These are phyloP conservation scores for baker's yeast (Saccharomyces cerevisiae) DNA, from an alignment of 805 yeast genomes.

Conservation along the genomic window DNA sequence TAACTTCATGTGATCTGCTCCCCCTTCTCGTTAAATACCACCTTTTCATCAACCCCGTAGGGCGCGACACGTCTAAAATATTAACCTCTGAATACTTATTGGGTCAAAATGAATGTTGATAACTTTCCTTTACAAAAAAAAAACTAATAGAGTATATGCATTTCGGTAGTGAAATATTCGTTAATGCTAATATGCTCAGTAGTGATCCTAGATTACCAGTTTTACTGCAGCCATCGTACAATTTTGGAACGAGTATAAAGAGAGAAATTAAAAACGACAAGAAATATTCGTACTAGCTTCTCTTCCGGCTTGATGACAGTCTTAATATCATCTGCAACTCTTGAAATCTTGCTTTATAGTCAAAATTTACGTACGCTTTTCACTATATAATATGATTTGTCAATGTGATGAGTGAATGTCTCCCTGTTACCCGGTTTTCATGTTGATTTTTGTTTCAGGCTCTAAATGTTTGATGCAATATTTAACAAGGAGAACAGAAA, in stretches of 20 bases:
- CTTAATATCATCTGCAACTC: too few relatives aligned
- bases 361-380: too few relatives aligned
- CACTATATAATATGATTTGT: neutral
- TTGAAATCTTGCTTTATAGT: neutral
- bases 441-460: neutral
- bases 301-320: too few relatives aligned
- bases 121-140: too few relatives aligned
- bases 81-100: neutral
- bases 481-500: neutral
- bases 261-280: too few relatives aligned
- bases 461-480: neutral
- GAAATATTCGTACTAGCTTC: too few relatives aligned
- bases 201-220: too few relatives aligned
- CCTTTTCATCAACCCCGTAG: neutral
- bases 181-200: neutral
- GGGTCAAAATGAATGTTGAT: neutral
- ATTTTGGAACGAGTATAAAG: too few relatives aligned
- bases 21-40: neutral
- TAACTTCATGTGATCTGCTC: neutral
- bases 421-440: neutral
- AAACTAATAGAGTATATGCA: neutral
- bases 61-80: neutral
- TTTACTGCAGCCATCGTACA: too few relatives aligned
- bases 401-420: too few relatives aligned
- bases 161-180: neutral